phyloP scores from a whole-genome alignment of 768 basidiomycete species.

The Galerina sulciceps region DNA sequence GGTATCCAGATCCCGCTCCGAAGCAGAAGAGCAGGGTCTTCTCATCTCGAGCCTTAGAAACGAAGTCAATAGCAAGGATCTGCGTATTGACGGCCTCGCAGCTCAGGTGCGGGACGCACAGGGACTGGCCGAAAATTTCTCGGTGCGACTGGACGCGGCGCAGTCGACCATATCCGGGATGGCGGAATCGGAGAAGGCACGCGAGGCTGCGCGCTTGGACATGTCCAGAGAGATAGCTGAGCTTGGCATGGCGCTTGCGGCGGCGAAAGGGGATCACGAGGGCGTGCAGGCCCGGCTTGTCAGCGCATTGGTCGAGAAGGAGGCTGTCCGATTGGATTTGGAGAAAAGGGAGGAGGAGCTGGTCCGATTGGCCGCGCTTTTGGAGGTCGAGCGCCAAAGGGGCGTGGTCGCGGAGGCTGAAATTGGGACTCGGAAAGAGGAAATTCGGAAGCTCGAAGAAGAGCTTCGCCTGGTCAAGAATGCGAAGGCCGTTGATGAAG shows the following conservation, averaged over 20 bases:
- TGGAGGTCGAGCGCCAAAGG: slow-evolving; percentile 1
- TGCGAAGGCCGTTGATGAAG: slow-evolving; percentile 38
- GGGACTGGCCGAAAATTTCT: not conserved
- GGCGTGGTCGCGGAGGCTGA: slow-evolving; percentile 21
- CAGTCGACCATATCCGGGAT: not conserved
- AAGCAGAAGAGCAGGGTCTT: slow-evolving; percentile 1
- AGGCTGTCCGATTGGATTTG: not conserved
- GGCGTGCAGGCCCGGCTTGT: slow-evolving; percentile 15
- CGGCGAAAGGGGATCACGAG: slow-evolving; percentile 14
- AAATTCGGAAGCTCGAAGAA: slow-evolving; percentile 32
- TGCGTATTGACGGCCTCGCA: not conserved
- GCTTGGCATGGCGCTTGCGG: slow-evolving; percentile 4
- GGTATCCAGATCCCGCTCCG: not conserved
- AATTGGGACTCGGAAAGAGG: slow-evolving; percentile 18
- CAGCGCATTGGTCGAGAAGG: not conserved
- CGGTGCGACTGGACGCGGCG: not conserved
- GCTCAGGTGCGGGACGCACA: not conserved
- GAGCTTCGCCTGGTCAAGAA: slow-evolving; percentile 32
- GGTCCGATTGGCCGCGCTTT: not conserved
- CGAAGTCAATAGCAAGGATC: not conserved
- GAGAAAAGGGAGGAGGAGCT: not conserved
- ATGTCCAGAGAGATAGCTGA: not conserved
- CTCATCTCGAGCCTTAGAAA: slow-evolving; percentile 11
- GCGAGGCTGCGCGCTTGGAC: slow-evolving; percentile 4
- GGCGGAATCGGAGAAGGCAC: slow-evolving; percentile 1